Evolutionary conservation across 495 filamentous ascomycete genomes (phyloP).

Genomic region (Aspergillus conjunctus): DNA sequence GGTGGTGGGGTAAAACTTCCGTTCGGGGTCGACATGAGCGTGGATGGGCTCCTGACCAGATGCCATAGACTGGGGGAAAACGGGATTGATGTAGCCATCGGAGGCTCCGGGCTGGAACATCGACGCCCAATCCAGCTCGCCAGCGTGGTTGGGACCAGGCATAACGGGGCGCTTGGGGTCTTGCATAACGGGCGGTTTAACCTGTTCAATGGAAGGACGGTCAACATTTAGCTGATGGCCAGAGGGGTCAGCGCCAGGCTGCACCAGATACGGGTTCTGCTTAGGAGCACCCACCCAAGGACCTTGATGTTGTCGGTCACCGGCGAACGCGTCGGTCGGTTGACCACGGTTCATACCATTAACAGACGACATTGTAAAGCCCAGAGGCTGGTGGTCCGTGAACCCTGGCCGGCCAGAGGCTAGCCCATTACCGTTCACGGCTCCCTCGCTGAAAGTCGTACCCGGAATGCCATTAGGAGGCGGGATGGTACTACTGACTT

Average conservation of each 20-base stretch:
- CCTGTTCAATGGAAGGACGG: slow-evolving; percentile 51
- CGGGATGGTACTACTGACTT: slow-evolving; percentile 50
- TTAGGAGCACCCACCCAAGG: slow-evolving; percentile 52
- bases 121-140: slow-evolving; percentile 66
- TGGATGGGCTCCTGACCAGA: slow-evolving; percentile 49
- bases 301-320: slow-evolving; percentile 41
- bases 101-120: slow-evolving; percentile 72
- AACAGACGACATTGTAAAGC: slow-evolving; percentile 49
- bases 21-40: slow-evolving; percentile 48
- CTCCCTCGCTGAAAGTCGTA: slow-evolving; percentile 47
- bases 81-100: slow-evolving; percentile 60
- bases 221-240: slow-evolving; percentile 52
- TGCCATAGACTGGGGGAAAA: slow-evolving; percentile 58
- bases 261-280: slow-evolving; percentile 53
- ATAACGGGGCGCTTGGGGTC: slow-evolving; percentile 50
- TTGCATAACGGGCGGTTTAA: slow-evolving; percentile 48
- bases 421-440: slow-evolving; percentile 51
- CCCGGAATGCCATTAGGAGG: slow-evolving; percentile 48
- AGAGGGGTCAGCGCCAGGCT: slow-evolving; percentile 44
- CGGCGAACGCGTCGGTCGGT: slow-evolving; percentile 41
- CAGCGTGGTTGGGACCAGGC: slow-evolving; percentile 45
- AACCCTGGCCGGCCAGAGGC: slow-evolving; percentile 41
- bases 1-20: slow-evolving; percentile 49
- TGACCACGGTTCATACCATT: slow-evolving; percentile 51
- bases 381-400: slow-evolving; percentile 50